phyloP scores from a whole-genome alignment of 1,139 yeast species.

The Suhomyces kunorum region DNA sequence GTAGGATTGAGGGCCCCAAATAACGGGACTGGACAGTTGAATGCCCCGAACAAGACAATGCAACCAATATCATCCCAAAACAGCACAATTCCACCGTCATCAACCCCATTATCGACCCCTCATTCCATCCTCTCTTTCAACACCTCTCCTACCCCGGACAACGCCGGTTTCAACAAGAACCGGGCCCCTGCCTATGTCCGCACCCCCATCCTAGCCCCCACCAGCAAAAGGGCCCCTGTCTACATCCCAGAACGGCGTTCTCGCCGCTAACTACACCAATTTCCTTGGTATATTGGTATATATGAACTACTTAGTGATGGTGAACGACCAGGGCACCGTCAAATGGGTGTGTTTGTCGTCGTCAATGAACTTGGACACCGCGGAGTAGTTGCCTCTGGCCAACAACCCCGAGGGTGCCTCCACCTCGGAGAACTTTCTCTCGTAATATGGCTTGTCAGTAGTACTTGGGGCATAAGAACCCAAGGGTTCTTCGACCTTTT shows the following conservation, averaged over 20 bases:
- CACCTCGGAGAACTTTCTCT: conserved; percentile 74
- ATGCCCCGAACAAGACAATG: too few species aligned
- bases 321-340: conserved; percentile 82
- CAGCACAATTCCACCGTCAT: too few species aligned
- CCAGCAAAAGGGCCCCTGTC: conserved; percentile 6
- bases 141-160: too few species aligned
- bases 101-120: too few species aligned
- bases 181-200: conserved; percentile 8
- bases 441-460: conserved; percentile 77
- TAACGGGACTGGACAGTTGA: too few species aligned
- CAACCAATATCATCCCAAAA: too few species aligned
- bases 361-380: conserved; percentile 79
- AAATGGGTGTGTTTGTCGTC: conserved; percentile 81
- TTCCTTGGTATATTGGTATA: background rate
- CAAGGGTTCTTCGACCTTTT: conserved; percentile 81
- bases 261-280: background rate
- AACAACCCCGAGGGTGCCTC: conserved; percentile 91
- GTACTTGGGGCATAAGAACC: conserved; percentile 93
- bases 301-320: conserved; percentile 56
- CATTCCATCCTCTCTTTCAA: too few species aligned
- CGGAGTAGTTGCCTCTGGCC: conserved; percentile 85
- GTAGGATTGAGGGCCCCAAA: too few species aligned
- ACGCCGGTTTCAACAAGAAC: background rate
- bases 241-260: conserved; percentile 7
- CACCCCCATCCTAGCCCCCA: background rate